phyloP scores from a whole-genome alignment of 2,329 filamentous ascomycete genomes.

The Hypoxylon sp. region DNA sequence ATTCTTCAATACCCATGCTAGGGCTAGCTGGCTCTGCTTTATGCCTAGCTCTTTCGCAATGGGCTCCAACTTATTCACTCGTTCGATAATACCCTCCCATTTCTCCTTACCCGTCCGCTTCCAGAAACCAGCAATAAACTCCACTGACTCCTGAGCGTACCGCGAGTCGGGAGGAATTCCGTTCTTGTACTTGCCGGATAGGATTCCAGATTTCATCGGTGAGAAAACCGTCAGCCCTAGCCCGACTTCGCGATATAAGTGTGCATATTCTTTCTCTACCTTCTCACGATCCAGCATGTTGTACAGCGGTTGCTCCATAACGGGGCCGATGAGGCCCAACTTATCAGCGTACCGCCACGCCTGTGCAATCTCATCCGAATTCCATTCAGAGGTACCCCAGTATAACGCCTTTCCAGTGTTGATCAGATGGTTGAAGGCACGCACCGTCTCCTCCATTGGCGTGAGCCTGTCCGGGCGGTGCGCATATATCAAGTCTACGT shows the following conservation, averaged over 20 bases:
- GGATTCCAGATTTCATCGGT: slow-evolving; percentile 71
- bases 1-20: slow-evolving; percentile 76
- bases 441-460: slow-evolving; percentile 79
- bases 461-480: slow-evolving; percentile 78
- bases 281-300: slow-evolving; percentile 74
- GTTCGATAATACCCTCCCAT: slow-evolving; percentile 71
- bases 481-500: slow-evolving; percentile 78
- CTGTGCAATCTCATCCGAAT: slow-evolving; percentile 74
- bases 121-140: slow-evolving; percentile 69
- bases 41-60: slow-evolving; percentile 76
- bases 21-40: slow-evolving; percentile 68
- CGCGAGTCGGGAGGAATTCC: slow-evolving; percentile 62
- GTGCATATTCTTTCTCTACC: slow-evolving; percentile 74
- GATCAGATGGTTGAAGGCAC: slow-evolving; percentile 80
- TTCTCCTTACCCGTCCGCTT: slow-evolving; percentile 65
- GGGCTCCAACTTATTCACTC: slow-evolving; percentile 71
- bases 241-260: slow-evolving; percentile 72
- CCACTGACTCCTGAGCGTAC: slow-evolving; percentile 66
- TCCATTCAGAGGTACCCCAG: slow-evolving; percentile 80
- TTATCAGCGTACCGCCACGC: slow-evolving; percentile 74
- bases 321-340: slow-evolving; percentile 72
- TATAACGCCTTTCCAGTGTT: slow-evolving; percentile 77
- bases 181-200: slow-evolving; percentile 78
- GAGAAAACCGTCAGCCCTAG: slow-evolving; percentile 75
- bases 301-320: slow-evolving; percentile 78